Evolutionary conservation across 129 eudicot species (phyloP).

Genomic region (Artemisia annua): DNA sequence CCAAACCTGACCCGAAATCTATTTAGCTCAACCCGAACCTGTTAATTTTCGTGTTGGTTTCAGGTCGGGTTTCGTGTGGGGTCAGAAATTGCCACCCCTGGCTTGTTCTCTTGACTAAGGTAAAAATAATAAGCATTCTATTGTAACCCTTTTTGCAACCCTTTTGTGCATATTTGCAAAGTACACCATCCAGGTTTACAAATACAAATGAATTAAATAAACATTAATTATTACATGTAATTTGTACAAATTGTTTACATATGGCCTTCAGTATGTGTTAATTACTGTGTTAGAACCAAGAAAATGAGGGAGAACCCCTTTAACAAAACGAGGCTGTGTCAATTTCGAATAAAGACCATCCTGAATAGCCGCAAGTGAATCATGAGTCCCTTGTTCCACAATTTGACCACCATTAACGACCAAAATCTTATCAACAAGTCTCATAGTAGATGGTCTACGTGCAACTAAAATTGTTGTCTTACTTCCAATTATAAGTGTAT

Average conservation of each 20-base stretch:
- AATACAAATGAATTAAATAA: background rate
- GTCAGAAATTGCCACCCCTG: no score
- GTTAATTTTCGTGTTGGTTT: no score
- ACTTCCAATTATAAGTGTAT: slow-evolving; percentile 55
- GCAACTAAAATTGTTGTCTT: slow-evolving; percentile 64
- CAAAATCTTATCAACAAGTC: slow-evolving; percentile 56
- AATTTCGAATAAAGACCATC: slow-evolving; percentile 53
- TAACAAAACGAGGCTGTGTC: slow-evolving; percentile 57
- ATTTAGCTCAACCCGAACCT: no score
- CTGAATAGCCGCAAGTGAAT: slow-evolving; percentile 38
- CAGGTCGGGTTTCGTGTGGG: no score
- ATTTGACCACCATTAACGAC: slow-evolving; percentile 63
- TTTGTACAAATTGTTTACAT: background rate
- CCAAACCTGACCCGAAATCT: no score
- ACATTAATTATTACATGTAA: background rate
- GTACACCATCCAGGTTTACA: slow-evolving; percentile 5
- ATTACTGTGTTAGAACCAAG: slow-evolving; percentile 31
- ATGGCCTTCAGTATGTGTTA: no score
- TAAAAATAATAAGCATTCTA: background rate
- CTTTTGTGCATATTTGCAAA: slow-evolving; percentile 6
- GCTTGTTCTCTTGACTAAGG: background rate
- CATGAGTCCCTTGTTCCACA: slow-evolving; percentile 65
- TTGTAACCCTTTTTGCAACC: slow-evolving; percentile 21
- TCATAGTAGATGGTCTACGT: slow-evolving; percentile 62
- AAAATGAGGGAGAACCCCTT: slow-evolving; percentile 47